These are phyloP conservation scores for Brettanomyces nanus DNA, from an alignment of 805 yeast genomes.

Conservation along the genomic window DNA sequence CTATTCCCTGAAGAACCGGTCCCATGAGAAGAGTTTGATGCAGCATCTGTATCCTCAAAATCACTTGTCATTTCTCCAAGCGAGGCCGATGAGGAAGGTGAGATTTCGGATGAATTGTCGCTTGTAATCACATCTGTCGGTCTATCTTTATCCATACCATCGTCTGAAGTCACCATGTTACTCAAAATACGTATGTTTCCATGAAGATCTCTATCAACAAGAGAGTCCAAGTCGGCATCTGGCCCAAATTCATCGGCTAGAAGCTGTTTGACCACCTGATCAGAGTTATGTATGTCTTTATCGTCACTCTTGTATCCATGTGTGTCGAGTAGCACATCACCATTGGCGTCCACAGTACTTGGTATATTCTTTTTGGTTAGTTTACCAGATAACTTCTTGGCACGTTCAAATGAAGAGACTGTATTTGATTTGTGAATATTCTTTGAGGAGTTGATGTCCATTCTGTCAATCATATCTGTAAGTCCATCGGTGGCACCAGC, in stretches of 20 bases:
- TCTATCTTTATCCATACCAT: conserved; percentile 2
- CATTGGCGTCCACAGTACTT: conserved; percentile 77
- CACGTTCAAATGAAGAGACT: conserved; percentile 38
- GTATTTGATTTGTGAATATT: background rate
- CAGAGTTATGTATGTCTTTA: conserved; percentile 67
- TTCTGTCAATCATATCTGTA: background rate
- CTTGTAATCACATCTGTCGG: too few relatives aligned
- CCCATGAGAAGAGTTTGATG: conserved; percentile 8
- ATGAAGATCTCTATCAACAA: conserved; percentile 50
- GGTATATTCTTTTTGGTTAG: conserved; percentile 74
- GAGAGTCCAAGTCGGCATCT: conserved; percentile 35
- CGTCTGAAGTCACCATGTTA: conserved; percentile 13
- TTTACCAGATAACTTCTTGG: conserved; percentile 54
- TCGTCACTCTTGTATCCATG: conserved; percentile 91
- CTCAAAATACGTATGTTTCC: conserved; percentile 55
- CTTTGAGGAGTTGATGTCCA: background rate
- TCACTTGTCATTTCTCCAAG: background rate
- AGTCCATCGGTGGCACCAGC: background rate
- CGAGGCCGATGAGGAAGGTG: conserved; percentile 2
- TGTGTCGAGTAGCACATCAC: conserved; percentile 86
- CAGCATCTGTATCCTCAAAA: background rate
- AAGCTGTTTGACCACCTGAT: conserved; percentile 63
- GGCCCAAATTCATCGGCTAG: conserved; percentile 68
- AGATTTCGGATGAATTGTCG: conserved; percentile 8
- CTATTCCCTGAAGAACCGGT: conserved; percentile 7